Base-by-base conservation (phyloP, 148 eudicot genomes). In the Dysphania ambrosioides region DNA sequence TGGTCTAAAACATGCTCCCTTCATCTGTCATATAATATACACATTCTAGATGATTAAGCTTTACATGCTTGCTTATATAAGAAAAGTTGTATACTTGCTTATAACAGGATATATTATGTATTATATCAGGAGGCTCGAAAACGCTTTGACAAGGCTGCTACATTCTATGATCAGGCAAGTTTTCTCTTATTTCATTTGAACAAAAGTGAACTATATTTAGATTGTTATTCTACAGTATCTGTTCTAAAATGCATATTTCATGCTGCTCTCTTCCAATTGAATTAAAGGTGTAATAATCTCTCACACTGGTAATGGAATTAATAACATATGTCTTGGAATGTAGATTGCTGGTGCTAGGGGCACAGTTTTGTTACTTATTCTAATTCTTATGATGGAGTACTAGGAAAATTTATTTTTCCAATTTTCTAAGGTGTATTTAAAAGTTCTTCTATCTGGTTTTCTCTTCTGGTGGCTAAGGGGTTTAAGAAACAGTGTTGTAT, bases 81-180 rank as follows among this genome's bases (percentile, higher is more conserved):
- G 41, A 12, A 74, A n/a, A n/a, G n/a, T n/a, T n/a, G n/a, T n/a
- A 8, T 42, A 30, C 34, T 11, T 58, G 29, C 72, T 68, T 36
- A 62, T 41, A 31, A 35, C 12, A n/a, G 36, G n/a, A 75, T 34
- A 63, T 75, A 5, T 69, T 36, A 23, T 80, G 64, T 42, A 66
- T 74, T 53, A 5, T 42, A 40, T 80, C 90, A 93, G 98, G 98
- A 93, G 86, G 93, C 98, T 75, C 86, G 97, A 74, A 93, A 88
- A 79, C 93, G 97, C 66, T 91, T 91, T 87, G 98, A 93, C 84
- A 93, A 93, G 83, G 95, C 95, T 38, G 86, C 84, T 77, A 75
- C 78, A 70, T 75, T 78, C 66, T 91, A 91, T 74, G 95, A 91
- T 65, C 98, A 93, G 93, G 98, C 83, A 70, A 75, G 75, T 79